These are phyloP conservation scores for Leptosphaerulina australis DNA, from an alignment of 2,329 filamentous ascomycete genomes.

Conservation along the genomic window DNA sequence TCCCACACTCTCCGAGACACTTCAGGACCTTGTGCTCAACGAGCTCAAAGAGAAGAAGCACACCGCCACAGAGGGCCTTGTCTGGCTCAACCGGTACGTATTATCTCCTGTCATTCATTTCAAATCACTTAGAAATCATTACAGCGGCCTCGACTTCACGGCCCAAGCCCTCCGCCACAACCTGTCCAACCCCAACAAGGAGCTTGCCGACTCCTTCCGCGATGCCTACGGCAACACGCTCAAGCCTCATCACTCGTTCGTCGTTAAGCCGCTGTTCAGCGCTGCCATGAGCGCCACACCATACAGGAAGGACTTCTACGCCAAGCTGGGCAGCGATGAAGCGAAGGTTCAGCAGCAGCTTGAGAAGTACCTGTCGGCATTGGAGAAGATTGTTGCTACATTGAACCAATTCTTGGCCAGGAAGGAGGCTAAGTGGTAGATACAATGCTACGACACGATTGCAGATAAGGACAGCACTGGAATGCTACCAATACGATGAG, in stretches of 20 bases:
- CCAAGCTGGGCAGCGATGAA: constrained; percentile 75
- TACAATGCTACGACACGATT: constrained; percentile 3
- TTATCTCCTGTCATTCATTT: constrained; percentile 14
- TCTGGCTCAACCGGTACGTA: constrained; percentile 85
- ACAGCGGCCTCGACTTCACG: constrained; percentile 91
- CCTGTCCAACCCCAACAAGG: constrained; percentile 68
- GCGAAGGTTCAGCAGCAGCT: constrained; percentile 68
- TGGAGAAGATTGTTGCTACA: constrained; percentile 80
- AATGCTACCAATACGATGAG: not conserved
- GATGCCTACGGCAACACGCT: constrained; percentile 83
- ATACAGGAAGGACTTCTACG: constrained; percentile 92
- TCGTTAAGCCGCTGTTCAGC: constrained; percentile 90
- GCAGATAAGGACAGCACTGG: not conserved
- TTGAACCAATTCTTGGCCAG: constrained; percentile 64
- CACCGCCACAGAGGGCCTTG: constrained; percentile 81
- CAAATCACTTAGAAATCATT: not conserved
- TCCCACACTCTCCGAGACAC: constrained; percentile 76
- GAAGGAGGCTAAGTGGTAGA: constrained; percentile 45
- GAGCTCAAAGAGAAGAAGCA: constrained; percentile 92
- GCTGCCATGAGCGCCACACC: constrained; percentile 92
- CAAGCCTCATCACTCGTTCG: constrained; percentile 87
- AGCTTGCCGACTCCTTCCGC: constrained; percentile 87
- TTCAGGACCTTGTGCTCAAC: constrained; percentile 84
- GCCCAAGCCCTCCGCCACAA: constrained; percentile 81
- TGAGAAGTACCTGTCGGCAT: constrained; percentile 72